Conservation (phyloP, 1,284 basidiomycete species). For the Sanghuangporus baumii region DNA sequence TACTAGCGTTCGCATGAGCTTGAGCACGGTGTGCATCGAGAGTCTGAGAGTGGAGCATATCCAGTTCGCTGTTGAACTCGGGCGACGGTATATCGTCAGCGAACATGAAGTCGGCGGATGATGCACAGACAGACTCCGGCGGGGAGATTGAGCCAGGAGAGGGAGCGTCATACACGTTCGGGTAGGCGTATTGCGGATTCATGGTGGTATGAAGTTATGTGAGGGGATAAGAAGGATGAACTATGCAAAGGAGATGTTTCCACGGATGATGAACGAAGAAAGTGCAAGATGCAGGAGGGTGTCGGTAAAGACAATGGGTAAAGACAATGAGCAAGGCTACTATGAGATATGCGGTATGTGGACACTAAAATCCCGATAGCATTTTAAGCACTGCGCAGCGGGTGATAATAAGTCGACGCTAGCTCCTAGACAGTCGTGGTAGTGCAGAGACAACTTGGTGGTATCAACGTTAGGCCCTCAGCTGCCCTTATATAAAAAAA, state of each 20-base stretch:
- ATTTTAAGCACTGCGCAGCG: not conserved
- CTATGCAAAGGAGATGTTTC: not conserved
- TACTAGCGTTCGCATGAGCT: not conserved
- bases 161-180: not conserved
- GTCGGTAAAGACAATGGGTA: not conserved
- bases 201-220: not conserved
- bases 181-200: not conserved
- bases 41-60: not conserved
- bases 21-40: not conserved
- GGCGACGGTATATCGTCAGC: not conserved
- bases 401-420: not conserved
- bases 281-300: not conserved
- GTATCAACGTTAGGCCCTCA: not conserved
- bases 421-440: not conserved
- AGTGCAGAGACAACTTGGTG: not conserved
- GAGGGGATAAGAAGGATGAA: not conserved
- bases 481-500: not conserved
- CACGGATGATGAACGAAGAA: not conserved
- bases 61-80: not conserved
- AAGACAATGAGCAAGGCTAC: not conserved
- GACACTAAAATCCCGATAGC: not conserved
- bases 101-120: not conserved
- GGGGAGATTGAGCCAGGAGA: not conserved
- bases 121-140: not conserved
- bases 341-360: not conserved